phyloP scores from a whole-genome alignment of 306 rosid species.

The Ormosia semicastrata region DNA sequence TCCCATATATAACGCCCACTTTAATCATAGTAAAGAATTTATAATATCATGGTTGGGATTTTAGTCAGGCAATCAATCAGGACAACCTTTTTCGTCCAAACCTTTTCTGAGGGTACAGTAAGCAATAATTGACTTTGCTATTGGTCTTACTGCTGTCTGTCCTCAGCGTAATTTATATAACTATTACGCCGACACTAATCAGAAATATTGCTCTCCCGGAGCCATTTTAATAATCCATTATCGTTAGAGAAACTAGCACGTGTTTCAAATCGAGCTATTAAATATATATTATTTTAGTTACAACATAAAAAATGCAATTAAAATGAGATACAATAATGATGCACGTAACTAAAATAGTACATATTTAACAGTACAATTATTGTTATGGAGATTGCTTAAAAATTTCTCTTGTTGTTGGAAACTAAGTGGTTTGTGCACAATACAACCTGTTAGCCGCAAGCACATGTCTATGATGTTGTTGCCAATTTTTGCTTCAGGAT shows the following conservation, averaged over 20 bases:
- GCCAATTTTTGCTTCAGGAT: background rate
- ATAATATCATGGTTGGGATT: background rate
- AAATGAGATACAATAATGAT: too few species aligned
- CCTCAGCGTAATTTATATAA: background rate
- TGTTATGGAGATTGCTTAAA: background rate
- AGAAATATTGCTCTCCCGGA: background rate
- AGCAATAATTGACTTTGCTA: background rate
- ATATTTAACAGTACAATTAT: too few species aligned
- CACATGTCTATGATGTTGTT: background rate
- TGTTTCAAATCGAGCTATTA: too few species aligned
- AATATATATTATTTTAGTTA: too few species aligned
- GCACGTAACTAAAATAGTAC: too few species aligned
- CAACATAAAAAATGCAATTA: too few species aligned
- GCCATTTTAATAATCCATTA: background rate
- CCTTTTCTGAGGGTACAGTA: background rate
- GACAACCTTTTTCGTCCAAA: background rate
- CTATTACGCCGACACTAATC: too few species aligned
- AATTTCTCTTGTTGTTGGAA: background rate
- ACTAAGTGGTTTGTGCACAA: background rate
- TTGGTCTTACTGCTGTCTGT: slow-evolving; percentile 17
- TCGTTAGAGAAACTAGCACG: too few species aligned
- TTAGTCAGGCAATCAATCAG: background rate
- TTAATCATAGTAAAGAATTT: background rate
- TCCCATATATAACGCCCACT: background rate
- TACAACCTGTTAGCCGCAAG: background rate